Percentiles rank a stretch among this genome's conserved stretches.
Conservation (phyloP, 106 monocot genomes). For the Dendrobium chrysotoxum region DNA sequence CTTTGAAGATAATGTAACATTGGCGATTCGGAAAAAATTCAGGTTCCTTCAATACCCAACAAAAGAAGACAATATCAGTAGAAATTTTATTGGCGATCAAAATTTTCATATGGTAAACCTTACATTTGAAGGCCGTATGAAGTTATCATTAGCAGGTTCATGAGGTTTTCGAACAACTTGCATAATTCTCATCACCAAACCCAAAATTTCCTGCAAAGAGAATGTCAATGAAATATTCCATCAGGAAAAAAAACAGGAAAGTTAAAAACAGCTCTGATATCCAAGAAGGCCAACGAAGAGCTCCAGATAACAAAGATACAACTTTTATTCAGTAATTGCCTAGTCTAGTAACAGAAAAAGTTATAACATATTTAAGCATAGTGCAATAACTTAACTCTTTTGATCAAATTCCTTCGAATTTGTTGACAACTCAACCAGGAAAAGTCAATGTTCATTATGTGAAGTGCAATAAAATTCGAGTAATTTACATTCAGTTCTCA, state of each 20-base stretch:
- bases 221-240: not conserved
- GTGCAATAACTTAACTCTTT: no score
- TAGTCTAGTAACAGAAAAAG: no score
- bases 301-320: no score
- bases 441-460: no score
- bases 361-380: no score
- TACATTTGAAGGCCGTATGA: slow-evolving; percentile 37
- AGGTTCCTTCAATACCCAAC: slow-evolving; percentile 31
- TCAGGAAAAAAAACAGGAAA: not conserved
- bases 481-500: no score
- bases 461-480: no score
- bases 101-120: slow-evolving; percentile 14
- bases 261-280: not conserved
- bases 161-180: slow-evolving; percentile 30
- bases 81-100: not conserved
- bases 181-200: slow-evolving; percentile 56
- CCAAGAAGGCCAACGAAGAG: no score
- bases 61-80: not conserved
- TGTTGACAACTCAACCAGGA: no score
- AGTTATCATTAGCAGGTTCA: slow-evolving; percentile 13
- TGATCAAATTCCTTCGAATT: no score
- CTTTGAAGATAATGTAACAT: slow-evolving; percentile 32
- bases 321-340: no score
- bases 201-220: slow-evolving; percentile 50
- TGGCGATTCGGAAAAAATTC: slow-evolving; percentile 57